Base-by-base conservation (phyloP, 768 basidiomycete species). In the Candolleomyces efflorescens region DNA sequence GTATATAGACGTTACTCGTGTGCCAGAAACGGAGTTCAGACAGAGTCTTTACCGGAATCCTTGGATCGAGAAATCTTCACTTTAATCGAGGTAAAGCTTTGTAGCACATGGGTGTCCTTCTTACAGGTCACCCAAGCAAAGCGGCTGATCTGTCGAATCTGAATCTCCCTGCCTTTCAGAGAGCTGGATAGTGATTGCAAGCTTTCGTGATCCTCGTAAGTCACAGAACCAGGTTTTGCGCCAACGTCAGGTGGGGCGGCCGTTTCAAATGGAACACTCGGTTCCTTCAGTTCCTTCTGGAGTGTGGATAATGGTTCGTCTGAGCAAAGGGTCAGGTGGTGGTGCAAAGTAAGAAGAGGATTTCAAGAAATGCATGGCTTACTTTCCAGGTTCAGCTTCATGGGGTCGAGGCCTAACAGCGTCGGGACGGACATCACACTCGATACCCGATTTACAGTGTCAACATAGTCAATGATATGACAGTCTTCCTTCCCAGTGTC, bases 401-500 rank as follows among this genome's bases (percentile, higher is more conserved):
- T 68, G n/a, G 91, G 88, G 65, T 91, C 86, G 3, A 98, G 71
- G 0, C 95, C 95, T 65, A 94, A 90, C 11, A 98, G 72, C 6
- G 89, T 92, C 0, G 95, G 94, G 11, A 82, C 79, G 15, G 86
- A 90, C 23, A 94, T 74, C 24, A 94, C 75, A 11, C 92, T 92
- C 7, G 80, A 68, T 3, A 92, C 82, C 9, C 87, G 81, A 38
- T 75, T 75, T 20, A 82, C 75, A 39, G 83, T 87, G 66, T 95
- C 93, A 15, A 94, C 92, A 61, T 97, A 89, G 68, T 98, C 95
- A 61, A 98, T 90, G 58, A 98, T 84, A 12, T 81, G 84, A 69
- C 95, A 98, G 66, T 96, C 85, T 46, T 68, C 62, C 70, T 98
- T 98, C 53, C 85, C 89, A 0, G 90, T 93, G 7, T 67, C 67